A percentile compares a stretch with the other conserved stretches of the same genome.
phyloP scores from a whole-genome alignment of 2,329 filamentous ascomycete genomes.

The Paraphoma chrysanthemicola region DNA sequence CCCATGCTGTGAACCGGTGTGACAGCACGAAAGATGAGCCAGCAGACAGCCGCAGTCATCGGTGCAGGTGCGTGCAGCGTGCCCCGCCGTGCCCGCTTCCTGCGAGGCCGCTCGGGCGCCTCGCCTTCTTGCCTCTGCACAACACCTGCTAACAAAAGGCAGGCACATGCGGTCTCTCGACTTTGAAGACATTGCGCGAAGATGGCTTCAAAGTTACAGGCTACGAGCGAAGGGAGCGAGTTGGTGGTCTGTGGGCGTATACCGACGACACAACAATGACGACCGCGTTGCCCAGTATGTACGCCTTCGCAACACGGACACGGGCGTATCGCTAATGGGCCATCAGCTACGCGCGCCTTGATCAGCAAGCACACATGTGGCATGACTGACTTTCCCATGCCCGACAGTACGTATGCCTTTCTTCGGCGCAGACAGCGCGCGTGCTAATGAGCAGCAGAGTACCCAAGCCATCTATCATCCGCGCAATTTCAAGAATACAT shows the following conservation, averaged over 20 bases:
- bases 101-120: no score
- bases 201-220: conserved; percentile 53
- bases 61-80: conserved; percentile 11
- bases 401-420: conserved; percentile 43
- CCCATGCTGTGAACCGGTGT: background rate
- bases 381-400: conserved; percentile 53
- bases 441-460: conserved; percentile 4
- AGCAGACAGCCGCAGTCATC: conserved; percentile 14
- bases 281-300: conserved; percentile 34
- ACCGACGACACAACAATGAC: conserved; percentile 38
- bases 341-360: conserved; percentile 10
- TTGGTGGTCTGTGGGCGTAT: conserved; percentile 56
- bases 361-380: conserved; percentile 50
- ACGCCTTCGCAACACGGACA: conserved; percentile 17
- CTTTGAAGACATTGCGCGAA: conserved; percentile 51
- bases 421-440: background rate
- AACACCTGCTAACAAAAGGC: background rate
- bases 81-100: background rate
- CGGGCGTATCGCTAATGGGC: background rate
- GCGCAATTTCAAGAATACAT: conserved; percentile 48
- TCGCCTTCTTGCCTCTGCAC: background rate
- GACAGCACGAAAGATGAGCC: conserved; percentile 5
- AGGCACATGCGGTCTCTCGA: conserved; percentile 19
- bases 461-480: conserved; percentile 25
- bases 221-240: conserved; percentile 49